A percentile compares a stretch with the other conserved stretches of the same genome.
phyloP scores from a whole-genome alignment of 2,329 filamentous ascomycete species.

The Periconia macrospinosa region DNA sequence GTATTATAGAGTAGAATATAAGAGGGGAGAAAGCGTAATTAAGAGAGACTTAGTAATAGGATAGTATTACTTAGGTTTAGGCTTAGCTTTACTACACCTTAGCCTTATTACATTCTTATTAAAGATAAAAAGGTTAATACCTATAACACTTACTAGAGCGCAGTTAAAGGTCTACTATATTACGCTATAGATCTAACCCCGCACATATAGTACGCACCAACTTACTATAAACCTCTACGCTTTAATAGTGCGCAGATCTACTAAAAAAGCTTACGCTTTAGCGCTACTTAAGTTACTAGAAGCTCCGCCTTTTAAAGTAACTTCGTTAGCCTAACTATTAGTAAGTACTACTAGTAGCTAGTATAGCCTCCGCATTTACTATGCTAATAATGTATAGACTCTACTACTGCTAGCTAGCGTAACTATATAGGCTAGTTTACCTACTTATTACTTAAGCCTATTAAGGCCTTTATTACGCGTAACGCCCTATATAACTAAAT shows the following conservation, averaged over 20 bases:
- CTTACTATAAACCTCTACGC: no score
- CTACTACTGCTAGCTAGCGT: neutral
- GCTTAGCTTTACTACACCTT: neutral
- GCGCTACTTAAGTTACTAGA: neutral
- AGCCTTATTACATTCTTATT: neutral
- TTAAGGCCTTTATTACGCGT: conserved; percentile 12
- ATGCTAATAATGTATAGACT: neutral
- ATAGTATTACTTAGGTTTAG: neutral
- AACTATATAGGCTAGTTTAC: conserved; percentile 6
- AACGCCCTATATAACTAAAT: conserved; percentile 12
- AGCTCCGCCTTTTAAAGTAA: conserved; percentile 2
- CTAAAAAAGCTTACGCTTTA: neutral
- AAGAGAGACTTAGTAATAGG: no score
- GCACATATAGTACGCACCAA: no score
- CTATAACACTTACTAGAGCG: neutral
- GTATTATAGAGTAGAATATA: no score
- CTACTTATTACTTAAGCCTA: conserved; percentile 11
- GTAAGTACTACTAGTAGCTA: conserved; percentile 2
- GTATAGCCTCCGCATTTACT: neutral
- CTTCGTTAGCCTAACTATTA: conserved; percentile 1
- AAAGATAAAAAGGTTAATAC: neutral
- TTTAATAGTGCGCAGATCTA: neutral
- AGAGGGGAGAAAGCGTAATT: no score
- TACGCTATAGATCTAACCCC: neutral
- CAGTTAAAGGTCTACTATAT: neutral